phyloP scores from a whole-genome alignment of 192 early-diverging fungal genomes.

The Linnemannia elongata region DNA sequence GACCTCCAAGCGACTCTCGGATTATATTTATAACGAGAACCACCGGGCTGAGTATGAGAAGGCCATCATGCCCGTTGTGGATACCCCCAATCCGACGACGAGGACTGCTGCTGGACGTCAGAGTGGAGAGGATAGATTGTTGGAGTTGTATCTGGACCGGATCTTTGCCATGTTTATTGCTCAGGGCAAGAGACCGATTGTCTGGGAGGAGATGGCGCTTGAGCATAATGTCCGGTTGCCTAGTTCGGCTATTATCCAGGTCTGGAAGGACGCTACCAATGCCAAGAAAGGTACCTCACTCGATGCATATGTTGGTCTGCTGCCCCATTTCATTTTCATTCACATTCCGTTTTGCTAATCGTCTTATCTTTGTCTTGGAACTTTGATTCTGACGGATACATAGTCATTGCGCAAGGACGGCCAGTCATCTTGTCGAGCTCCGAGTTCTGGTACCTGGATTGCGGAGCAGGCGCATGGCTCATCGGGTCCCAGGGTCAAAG shows the following conservation, averaged over 20 bases:
- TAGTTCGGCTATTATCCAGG: constrained; percentile 40
- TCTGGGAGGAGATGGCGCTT: constrained; percentile 51
- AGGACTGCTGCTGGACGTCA: constrained; percentile 51
- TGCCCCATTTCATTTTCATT: neutral
- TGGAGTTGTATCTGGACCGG: constrained; percentile 74
- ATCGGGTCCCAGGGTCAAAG: constrained; percentile 45
- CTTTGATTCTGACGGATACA: constrained; percentile 47
- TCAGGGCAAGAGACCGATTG: constrained; percentile 39
- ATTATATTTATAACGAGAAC: constrained; percentile 45
- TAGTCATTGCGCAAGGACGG: constrained; percentile 74
- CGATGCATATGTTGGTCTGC: neutral
- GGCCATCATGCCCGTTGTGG: constrained; percentile 7
- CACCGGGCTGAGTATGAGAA: constrained; percentile 22
- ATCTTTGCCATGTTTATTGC: constrained; percentile 35
- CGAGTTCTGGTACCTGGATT: constrained; percentile 85
- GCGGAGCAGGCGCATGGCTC: constrained; percentile 80
- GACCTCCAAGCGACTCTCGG: constrained; percentile 47
- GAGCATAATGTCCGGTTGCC: constrained; percentile 42
- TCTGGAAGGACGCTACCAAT: constrained; percentile 47
- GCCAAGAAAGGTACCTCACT: constrained; percentile 32
- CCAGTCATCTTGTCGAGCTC: constrained; percentile 74
- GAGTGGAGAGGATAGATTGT: constrained; percentile 72
- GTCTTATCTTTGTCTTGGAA: too few relatives aligned
- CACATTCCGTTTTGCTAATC: neutral
- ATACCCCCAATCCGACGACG: constrained; percentile 23